Percentiles rank a stretch among this genome's conserved stretches.
These are phyloP conservation scores for Gnaphalium uliginosum DNA, from an alignment of 129 eudicot species.

Conservation along the genomic window DNA sequence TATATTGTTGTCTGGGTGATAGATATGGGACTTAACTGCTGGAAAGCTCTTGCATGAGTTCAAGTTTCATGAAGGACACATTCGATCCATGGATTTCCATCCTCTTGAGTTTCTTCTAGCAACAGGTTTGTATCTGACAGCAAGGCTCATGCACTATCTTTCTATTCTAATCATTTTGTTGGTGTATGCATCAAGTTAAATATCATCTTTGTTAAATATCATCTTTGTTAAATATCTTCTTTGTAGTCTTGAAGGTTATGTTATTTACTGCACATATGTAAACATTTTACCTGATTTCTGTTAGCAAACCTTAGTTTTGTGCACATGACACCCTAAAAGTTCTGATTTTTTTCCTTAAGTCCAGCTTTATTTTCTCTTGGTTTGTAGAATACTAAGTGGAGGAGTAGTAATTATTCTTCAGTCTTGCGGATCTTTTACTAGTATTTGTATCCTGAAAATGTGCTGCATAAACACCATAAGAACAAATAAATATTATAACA, in stretches of 20 bases:
- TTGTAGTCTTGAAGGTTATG: background rate
- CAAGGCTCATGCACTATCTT: background rate
- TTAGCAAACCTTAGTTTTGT: background rate
- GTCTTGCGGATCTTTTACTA: background rate
- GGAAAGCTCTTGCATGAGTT: conserved; percentile 93
- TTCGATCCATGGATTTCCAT: conserved; percentile 82
- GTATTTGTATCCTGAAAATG: background rate
- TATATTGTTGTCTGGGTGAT: conserved; percentile 20
- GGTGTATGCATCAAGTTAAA: background rate
- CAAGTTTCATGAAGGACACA: conserved; percentile 84
- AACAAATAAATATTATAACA: background rate
- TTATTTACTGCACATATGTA: background rate
- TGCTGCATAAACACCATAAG: conserved; percentile 2
- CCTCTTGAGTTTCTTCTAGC: conserved; percentile 92
- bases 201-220: background rate
- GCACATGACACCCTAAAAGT: background rate
- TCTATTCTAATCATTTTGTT: background rate
- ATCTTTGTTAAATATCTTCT: background rate
- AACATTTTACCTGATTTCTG: background rate
- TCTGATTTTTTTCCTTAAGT: background rate
- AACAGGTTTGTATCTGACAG: conserved; percentile 54
- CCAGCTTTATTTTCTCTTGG: background rate
- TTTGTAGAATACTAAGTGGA: background rate
- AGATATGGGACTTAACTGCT: conserved; percentile 97
- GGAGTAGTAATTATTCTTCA: background rate